Evolutionary conservation across 1,284 basidiomycete genomes (phyloP).

Genomic region (Ganoderma boninense): DNA sequence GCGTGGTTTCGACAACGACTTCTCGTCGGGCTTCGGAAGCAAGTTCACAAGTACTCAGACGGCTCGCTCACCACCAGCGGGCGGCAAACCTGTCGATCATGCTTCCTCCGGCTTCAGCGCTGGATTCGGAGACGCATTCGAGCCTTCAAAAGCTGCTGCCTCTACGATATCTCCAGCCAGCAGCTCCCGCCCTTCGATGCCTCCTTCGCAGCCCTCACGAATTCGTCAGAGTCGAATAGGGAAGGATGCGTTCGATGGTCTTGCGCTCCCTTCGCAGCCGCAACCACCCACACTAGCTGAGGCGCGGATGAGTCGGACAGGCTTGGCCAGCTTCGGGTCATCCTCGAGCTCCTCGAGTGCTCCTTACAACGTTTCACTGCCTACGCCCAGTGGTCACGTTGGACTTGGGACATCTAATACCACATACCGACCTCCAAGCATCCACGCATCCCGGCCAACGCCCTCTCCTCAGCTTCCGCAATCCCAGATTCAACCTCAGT

Average conservation of each 20-base stretch:
- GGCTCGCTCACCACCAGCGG: constrained; percentile 12
- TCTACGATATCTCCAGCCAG: constrained; percentile 23
- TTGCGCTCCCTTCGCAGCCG: constrained; percentile 61
- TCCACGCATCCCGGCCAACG: constrained; percentile 60
- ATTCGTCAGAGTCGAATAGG: constrained; percentile 36
- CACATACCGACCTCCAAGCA: constrained; percentile 40
- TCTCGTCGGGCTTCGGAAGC: constrained; percentile 47
- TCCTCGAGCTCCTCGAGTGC: constrained; percentile 32
- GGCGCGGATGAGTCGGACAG: constrained; percentile 73
- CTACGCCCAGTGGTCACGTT: constrained; percentile 27
- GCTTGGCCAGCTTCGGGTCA: constrained; percentile 58
- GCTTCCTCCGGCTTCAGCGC: constrained; percentile 18
- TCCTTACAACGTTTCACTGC: constrained; percentile 31
- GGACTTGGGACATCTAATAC: constrained; percentile 40
- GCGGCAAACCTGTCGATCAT: constrained; percentile 17
- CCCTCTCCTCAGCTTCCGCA: constrained; percentile 46
- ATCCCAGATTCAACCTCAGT: constrained; percentile 34
- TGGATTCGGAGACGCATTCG: constrained; percentile 64
- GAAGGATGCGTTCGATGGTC: constrained; percentile 81
- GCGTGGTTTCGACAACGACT: constrained; percentile 43
- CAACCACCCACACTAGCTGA: constrained; percentile 77
- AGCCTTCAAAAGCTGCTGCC: constrained; percentile 37
- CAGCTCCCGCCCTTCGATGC: constrained; percentile 36
- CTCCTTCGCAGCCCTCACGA: constrained; percentile 19
- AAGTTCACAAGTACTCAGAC: constrained; percentile 35